Base-by-base conservation (phyloP, 768 basidiomycete genomes). In the Lentinula sp. region DNA sequence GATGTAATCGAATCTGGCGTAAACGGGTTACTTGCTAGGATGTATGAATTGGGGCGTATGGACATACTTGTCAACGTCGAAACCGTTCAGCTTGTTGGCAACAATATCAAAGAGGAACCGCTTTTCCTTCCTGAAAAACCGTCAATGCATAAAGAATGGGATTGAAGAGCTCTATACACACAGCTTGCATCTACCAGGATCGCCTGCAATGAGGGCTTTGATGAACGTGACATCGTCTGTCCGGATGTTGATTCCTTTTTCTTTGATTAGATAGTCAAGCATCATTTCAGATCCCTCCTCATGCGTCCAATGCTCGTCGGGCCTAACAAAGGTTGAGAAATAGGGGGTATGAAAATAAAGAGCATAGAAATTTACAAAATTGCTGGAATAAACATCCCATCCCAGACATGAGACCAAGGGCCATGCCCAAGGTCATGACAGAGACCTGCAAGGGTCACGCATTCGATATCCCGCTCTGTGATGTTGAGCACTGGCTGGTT, bases 391-490 rank as follows among this genome's bases (percentile, higher is more conserved):
- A 91, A 92, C 57, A 76, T 67, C 6, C 75, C 73, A 64, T 94
- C 91, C 87, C 89, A 94, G 7, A 93, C 86, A 69, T 94, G 92
- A 61, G 85, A 88, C 85, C 88, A 93, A 0, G 91, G 91, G 0
- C 92, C 92, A 66, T 93, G 91, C 0, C 60, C 91, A 3, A 93
- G 81, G 70, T 93, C 91, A 65, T 93, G 92, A 60, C 91, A 92
- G 2, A 93, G 76, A 0, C 90, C 92, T 0, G 91, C 91, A 23
- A 93, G 75, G 61, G 89, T 86, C 16, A 93, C 86, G 61, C 92
- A 93, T 54, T 79, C 77, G 35, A 93, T 77, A 61, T 94, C 90
- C 18, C 90, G 79, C 48, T 86, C 79, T 0, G 85, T 86, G 61
- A 93, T 91, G 0, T 72, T 73, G 1, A 93, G 79, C 9, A 82